Evolutionary conservation across 2,329 filamentous ascomycete species (phyloP).

Genomic region (Fusarium udum): DNA sequence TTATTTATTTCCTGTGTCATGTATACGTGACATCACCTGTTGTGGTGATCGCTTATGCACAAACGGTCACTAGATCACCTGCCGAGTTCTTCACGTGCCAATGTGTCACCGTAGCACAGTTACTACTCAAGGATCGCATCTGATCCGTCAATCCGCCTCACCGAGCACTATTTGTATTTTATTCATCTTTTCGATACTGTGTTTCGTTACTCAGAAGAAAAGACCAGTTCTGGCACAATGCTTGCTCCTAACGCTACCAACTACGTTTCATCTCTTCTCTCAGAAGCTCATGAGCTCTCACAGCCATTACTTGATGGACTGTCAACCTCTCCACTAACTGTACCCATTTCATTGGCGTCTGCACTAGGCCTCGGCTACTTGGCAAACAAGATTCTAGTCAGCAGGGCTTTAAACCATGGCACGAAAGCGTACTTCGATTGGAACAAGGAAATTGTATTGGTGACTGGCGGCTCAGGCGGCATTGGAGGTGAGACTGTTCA

Average conservation of each 20-base stretch:
- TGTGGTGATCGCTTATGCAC: neutral
- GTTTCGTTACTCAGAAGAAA: accelerated
- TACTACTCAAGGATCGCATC: neutral
- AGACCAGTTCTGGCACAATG: neutral
- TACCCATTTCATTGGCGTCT: neutral
- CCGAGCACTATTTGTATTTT: neutral
- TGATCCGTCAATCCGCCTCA: neutral
- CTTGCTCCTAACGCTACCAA: neutral
- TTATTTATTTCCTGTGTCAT: neutral
- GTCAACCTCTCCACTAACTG: neutral
- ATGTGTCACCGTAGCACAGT: neutral
- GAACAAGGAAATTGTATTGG: neutral
- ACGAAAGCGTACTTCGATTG: neutral
- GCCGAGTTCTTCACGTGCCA: neutral
- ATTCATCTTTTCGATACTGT: accelerated
- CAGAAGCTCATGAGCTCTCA: neutral
- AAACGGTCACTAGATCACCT: neutral
- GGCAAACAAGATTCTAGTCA: neutral
- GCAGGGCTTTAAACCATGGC: neutral
- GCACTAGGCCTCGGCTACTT: neutral
- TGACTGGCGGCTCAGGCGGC: neutral
- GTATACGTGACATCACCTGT: too few species aligned
- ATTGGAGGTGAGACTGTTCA: neutral
- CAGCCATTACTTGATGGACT: neutral
- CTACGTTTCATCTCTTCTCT: neutral